These are phyloP conservation scores for Lepraria neglecta DNA, from an alignment of 495 filamentous ascomycete genomes.

Conservation along the genomic window DNA sequence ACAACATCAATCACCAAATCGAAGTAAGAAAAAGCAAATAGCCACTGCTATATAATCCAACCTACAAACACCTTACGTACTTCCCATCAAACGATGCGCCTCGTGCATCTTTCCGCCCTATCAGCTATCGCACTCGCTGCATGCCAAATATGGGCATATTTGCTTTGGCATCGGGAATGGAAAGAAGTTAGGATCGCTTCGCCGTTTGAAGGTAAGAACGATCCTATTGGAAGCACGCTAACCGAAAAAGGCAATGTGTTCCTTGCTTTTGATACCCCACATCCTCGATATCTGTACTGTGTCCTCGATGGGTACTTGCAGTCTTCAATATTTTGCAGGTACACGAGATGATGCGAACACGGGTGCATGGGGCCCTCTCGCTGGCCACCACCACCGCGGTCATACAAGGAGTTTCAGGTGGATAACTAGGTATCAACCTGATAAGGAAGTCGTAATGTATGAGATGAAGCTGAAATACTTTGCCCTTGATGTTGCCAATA, in stretches of 20 bases:
- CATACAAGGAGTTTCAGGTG: too few relatives aligned
- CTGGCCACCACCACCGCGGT: too few relatives aligned
- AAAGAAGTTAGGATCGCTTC: slow-evolving; percentile 15
- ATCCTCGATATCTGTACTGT: background rate
- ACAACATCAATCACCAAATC: background rate
- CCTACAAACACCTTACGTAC: background rate
- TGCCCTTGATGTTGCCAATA: too few relatives aligned
- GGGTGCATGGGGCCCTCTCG: too few relatives aligned
- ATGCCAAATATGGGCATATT: background rate
- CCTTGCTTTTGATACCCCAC: slow-evolving; percentile 3
- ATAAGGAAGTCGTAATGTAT: too few relatives aligned
- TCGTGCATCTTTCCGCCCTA: slow-evolving; percentile 2
- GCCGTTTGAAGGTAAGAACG: slow-evolving; percentile 17
- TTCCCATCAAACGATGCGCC: background rate
- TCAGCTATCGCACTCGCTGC: background rate
- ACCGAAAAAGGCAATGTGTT: slow-evolving; percentile 19
- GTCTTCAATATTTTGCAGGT: too few relatives aligned
- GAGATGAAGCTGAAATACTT: too few relatives aligned
- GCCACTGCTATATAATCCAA: background rate
- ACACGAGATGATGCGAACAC: too few relatives aligned
- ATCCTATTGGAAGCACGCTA: slow-evolving; percentile 5
- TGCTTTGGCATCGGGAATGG: background rate
- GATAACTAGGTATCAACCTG: too few relatives aligned
- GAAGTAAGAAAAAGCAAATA: slow-evolving; percentile 1
- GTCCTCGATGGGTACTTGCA: too few relatives aligned